Evolutionary conservation across 225 moss, liverwort and hornwort genomes (phyloP), one percentile per base, ranked within the genome.

Genomic region (Physcomitrium patens): DNA sequence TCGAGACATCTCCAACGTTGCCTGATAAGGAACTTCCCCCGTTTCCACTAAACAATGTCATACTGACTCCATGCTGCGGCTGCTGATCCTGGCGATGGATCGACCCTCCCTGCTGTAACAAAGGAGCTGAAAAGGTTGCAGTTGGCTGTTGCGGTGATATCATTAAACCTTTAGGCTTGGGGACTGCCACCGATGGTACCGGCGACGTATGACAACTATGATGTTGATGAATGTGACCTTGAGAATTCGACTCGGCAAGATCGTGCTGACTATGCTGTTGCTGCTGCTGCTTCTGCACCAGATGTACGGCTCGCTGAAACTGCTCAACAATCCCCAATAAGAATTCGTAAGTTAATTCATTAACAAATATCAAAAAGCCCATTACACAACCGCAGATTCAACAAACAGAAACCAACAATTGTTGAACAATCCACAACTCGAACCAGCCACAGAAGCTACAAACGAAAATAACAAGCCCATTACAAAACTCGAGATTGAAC

Each of bases 231-330:
- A 82, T 60, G 1, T 85, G 82, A 37, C 31, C 31, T 37, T 37
- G 31, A 37, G 31, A 37, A 37, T 37, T 37, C 31, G 31, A 37
- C 31, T 37, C 31, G 7, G 43, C 79, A 65, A 85, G 86, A 28
- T 76, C 81, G 42, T 91, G 93, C 56, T 88, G 86, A 73, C 83
- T 90, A 9, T 77, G 87, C 78, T 82, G 78, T 16, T 86, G 82
- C 62, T 82, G 78, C 18, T 86, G 82, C 62, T 84, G 76, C 2
- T 69, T 71, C 66, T 90, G 89, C 23, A 78, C 50, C 46, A 88
- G 90, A 75, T 88, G 82, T 42, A 86, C 78, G 75, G 74, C 77
- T 77, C 89, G 94, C 79, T 94, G 88, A 57, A 88, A 77, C 43
- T 84, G 89, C 63, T 84, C 45, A 27, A 75, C 24, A 24, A 24